phyloP scores from a whole-genome alignment of 2,329 filamentous ascomycete genomes.

The Alternaria rosae region DNA sequence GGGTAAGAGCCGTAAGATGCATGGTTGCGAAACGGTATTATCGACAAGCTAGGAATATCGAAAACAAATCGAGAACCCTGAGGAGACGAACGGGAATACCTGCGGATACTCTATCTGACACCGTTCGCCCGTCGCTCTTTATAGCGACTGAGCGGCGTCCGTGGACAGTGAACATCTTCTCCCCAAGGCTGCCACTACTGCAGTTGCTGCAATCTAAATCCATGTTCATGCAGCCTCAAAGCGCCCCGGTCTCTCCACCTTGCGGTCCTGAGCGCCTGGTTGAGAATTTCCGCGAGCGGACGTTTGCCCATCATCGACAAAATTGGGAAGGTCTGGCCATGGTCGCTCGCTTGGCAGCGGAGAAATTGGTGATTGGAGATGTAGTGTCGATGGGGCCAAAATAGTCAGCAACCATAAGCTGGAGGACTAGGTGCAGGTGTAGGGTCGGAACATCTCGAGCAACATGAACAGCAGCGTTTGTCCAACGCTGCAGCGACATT shows the following conservation, averaged over 20 bases:
- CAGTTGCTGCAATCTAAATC: constrained; percentile 21
- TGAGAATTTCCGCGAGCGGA: constrained; percentile 26
- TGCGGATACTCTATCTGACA: background rate
- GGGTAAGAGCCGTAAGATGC: constrained; percentile 34
- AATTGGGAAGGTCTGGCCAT: constrained; percentile 17
- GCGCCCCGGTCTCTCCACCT: constrained; percentile 14
- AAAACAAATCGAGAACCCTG: background rate
- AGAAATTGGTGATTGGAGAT: constrained; percentile 37
- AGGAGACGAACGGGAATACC: background rate
- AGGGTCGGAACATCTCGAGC: background rate
- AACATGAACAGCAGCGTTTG: background rate
- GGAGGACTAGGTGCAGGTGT: background rate
- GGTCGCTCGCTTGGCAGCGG: constrained; percentile 24
- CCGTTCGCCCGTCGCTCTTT: constrained; percentile 4
- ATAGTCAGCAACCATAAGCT: background rate
- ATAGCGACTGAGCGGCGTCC: constrained; percentile 9
- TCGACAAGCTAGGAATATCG: constrained; percentile 11
- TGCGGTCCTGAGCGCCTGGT: constrained; percentile 6
- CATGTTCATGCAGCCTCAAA: constrained; percentile 19
- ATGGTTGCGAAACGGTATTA: constrained; percentile 26
- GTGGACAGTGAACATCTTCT: background rate
- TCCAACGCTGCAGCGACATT: background rate
- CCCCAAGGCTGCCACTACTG: constrained; percentile 6
- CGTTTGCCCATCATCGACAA: constrained; percentile 16
- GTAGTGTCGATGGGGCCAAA: background rate